Percentiles rank a stretch among this genome's conserved stretches.
phyloP scores from a whole-genome alignment of 805 yeast species.

The Ascoidea tarda region DNA sequence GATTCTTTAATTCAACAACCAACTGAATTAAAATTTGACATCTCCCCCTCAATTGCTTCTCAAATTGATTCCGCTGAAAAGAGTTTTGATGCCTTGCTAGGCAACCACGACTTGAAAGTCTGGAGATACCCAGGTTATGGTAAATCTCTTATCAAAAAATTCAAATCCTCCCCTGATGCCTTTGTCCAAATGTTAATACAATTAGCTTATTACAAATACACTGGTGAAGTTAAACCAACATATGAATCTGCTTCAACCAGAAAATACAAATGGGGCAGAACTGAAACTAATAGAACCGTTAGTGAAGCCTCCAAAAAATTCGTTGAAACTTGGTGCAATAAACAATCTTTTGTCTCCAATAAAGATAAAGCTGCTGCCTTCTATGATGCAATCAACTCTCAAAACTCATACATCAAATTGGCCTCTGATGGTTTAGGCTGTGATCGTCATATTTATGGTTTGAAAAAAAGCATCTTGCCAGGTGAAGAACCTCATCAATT shows the following conservation, averaged over 20 bases:
- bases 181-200: slow-evolving; percentile 84
- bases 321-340: slow-evolving; percentile 58
- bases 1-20: slow-evolving; percentile 6
- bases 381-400: slow-evolving; percentile 60
- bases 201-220: slow-evolving; percentile 74
- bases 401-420: slow-evolving; percentile 53
- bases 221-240: slow-evolving; percentile 75
- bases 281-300: slow-evolving; percentile 85
- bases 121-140: slow-evolving; percentile 80
- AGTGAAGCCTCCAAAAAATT: slow-evolving; percentile 56
- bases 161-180: slow-evolving; percentile 87
- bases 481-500: slow-evolving; percentile 50
- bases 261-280: slow-evolving; percentile 77
- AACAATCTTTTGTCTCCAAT: slow-evolving; percentile 15
- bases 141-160: slow-evolving; percentile 68
- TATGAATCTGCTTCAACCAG: slow-evolving; percentile 95
- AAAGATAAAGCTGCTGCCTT: slow-evolving; percentile 53
- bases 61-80: slow-evolving; percentile 41
- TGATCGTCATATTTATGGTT: slow-evolving; percentile 88
- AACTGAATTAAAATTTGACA: slow-evolving; percentile 36
- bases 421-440: slow-evolving; percentile 84
- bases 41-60: slow-evolving; percentile 33
- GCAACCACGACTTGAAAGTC: slow-evolving; percentile 58
- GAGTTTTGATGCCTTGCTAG: slow-evolving; percentile 34
- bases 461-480: slow-evolving; percentile 51